phyloP scores from a whole-genome alignment of 2,329 filamentous ascomycete genomes.

The Calonectria multiphialidica region DNA sequence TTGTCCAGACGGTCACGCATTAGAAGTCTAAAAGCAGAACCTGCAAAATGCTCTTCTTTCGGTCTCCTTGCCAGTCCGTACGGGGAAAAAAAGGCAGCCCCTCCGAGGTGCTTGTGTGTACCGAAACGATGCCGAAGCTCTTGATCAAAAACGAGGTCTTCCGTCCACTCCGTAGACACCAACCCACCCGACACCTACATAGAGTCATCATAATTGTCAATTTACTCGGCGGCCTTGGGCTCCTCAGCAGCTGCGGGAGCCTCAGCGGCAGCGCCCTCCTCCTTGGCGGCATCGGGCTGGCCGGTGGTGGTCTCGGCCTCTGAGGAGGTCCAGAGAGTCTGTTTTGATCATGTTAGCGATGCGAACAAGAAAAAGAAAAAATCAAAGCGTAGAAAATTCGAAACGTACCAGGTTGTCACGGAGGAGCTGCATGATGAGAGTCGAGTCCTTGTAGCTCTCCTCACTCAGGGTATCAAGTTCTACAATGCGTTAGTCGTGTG shows the following conservation, averaged over 20 bases:
- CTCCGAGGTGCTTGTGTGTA: slow-evolving; percentile 55
- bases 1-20: slow-evolving; percentile 69
- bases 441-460: slow-evolving; percentile 99
- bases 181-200: slow-evolving; percentile 61
- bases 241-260: slow-evolving; percentile 70
- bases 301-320: slow-evolving; percentile 85
- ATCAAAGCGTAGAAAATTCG: too few relatives aligned
- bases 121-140: slow-evolving; percentile 62
- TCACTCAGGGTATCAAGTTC: slow-evolving; percentile 97
- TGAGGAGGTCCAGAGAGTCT: slow-evolving; percentile 99
- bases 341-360: slow-evolving; percentile 45
- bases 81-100: slow-evolving; percentile 49
- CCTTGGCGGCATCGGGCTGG: slow-evolving; percentile 63
- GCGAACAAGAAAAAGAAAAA: background rate
- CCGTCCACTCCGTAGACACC: slow-evolving; percentile 75
- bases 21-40: slow-evolving; percentile 67
- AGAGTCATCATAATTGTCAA: slow-evolving; percentile 43
- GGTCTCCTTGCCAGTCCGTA: slow-evolving; percentile 54
- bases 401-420: slow-evolving; percentile 89
- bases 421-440: slow-evolving; percentile 98
- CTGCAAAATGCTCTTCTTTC: slow-evolving; percentile 62
- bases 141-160: slow-evolving; percentile 66
- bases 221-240: slow-evolving; percentile 76
- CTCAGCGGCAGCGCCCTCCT: slow-evolving; percentile 63
- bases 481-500: slow-evolving; percentile 50